Evolutionary conservation across 768 basidiomycete species (phyloP).

Genomic region (Chalciporus pseudorubinellus): DNA sequence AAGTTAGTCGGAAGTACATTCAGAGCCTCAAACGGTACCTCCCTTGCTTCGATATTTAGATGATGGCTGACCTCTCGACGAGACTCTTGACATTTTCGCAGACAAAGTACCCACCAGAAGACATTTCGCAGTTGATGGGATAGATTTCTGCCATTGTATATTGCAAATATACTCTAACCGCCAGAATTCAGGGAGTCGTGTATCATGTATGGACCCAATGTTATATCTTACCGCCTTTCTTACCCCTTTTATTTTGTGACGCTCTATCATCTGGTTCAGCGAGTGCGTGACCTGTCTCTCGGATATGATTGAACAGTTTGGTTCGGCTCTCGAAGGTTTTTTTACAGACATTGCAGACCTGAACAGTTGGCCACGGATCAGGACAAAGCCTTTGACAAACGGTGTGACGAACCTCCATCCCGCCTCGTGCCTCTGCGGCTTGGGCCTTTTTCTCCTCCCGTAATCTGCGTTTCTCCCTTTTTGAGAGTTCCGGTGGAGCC

Average conservation of each 20-base stretch:
- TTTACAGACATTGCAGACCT: slow-evolving; percentile 71
- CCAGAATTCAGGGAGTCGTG: background rate
- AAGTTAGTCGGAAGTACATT: slow-evolving; percentile 98
- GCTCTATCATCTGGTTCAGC: slow-evolving; percentile 36
- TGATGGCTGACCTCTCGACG: slow-evolving; percentile 10
- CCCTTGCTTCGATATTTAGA: background rate
- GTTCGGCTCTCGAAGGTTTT: slow-evolving; percentile 63
- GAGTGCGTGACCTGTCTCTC: slow-evolving; percentile 66
- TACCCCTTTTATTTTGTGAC: slow-evolving; percentile 35
- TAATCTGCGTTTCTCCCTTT: slow-evolving; percentile 78
- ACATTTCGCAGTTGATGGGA: slow-evolving; percentile 91
- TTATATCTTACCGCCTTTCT: slow-evolving; percentile 25
- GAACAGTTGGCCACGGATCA: slow-evolving; percentile 3
- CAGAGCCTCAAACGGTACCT: slow-evolving; percentile 92
- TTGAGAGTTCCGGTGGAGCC: slow-evolving; percentile 46
- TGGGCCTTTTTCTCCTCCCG: slow-evolving; percentile 68
- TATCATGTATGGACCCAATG: background rate
- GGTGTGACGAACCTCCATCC: slow-evolving; percentile 9
- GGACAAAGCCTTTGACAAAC: slow-evolving; percentile 1
- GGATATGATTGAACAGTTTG: slow-evolving; percentile 73
- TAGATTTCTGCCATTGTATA: slow-evolving; percentile 29
- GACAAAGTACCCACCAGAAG: slow-evolving; percentile 92
- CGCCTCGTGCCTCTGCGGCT: slow-evolving; percentile 1
- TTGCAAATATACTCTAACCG: background rate
- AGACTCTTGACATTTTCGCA: slow-evolving; percentile 95